Conservation (phyloP, 2,329 filamentous ascomycete genomes). For the Elsinoe arachidis region DNA sequence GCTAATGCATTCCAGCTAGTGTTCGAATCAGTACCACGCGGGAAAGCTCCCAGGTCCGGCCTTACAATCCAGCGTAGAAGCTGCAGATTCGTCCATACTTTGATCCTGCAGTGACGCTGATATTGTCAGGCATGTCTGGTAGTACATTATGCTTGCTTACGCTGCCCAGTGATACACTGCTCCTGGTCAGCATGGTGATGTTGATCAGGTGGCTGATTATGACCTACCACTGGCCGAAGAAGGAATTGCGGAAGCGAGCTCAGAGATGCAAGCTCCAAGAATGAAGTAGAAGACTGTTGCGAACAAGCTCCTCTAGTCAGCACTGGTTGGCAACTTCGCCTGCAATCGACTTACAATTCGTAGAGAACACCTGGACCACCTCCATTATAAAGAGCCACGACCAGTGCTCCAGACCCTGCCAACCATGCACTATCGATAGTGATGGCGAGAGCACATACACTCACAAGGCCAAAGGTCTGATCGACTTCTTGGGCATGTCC, state of each 20-base stretch:
- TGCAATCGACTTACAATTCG: constrained; percentile 41
- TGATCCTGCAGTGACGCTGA: constrained; percentile 43
- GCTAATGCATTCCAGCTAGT: neutral
- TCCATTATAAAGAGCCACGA: constrained; percentile 50
- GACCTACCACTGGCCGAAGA: constrained; percentile 44
- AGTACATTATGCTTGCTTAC: neutral
- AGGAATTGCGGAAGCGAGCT: constrained; percentile 54
- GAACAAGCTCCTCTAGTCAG: constrained; percentile 20
- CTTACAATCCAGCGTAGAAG: constrained; percentile 29
- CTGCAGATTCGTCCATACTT: constrained; percentile 45
- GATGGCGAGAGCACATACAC: constrained; percentile 35
- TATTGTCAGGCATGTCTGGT: neutral
- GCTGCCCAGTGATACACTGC: constrained; percentile 54
- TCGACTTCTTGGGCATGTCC: constrained; percentile 36
- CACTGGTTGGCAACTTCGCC: neutral
- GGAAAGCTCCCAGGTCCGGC: neutral
- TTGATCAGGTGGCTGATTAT: neutral
- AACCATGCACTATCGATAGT: constrained; percentile 39
- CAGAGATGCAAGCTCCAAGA: constrained; percentile 51
- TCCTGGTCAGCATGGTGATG: constrained; percentile 1
- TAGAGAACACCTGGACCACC: constrained; percentile 55
- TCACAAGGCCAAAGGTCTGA: constrained; percentile 35
- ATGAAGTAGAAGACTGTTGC: constrained; percentile 48
- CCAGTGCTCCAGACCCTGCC: constrained; percentile 34
- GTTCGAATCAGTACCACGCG: neutral